Base-by-base conservation (phyloP, 345 rosid species). In the Aegle marmelos region DNA sequence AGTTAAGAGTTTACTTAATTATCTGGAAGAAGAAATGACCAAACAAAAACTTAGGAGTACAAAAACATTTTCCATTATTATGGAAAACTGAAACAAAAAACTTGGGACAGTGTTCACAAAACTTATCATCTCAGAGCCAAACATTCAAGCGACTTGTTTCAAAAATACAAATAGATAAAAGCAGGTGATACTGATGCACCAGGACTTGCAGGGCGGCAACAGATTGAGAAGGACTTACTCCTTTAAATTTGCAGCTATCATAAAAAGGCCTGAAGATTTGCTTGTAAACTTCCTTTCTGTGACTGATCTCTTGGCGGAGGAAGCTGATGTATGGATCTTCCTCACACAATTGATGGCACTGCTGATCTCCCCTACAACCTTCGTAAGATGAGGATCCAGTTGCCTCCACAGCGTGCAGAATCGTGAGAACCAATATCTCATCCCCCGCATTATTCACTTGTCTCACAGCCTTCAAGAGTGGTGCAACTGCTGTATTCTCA, bases 361-460 rank as follows among this genome's bases (percentile, higher is more conserved):
- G 75, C 63, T 13, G 77, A 41, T 60, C 65, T 8, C 34, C 71
- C 24, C 31, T 37, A 31, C 27, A 41, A 28, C 72, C 68, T 33
- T 34, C 57, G 59, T 39, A 36, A 2, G 72, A 74, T 22, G 61
- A 64, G 13, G 82, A 13, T 11, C 66, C 75, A 54, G 67, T 24
- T 53, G 63, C 37, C 62, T 66, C 56, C 72, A 59, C 19, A 11
- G 37, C 34, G 33, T 75, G 37, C 21, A 82, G 85, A 70, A 86
- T 75, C 25, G 79, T 70, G 54, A 86, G 84, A 45, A 82, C 87
- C 31, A 86, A 64, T 78, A 86, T 83, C 48, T 86, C 85, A 72
- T 83, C 89, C 22, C 73, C 81, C 5, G 78, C 73, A 25, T 75
- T 75, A 30, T 8, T 54, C 75, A 56, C 78, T 28, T 76, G 57